Base-by-base conservation (phyloP, 441 rosid species). In the Populus hybrid region DNA sequence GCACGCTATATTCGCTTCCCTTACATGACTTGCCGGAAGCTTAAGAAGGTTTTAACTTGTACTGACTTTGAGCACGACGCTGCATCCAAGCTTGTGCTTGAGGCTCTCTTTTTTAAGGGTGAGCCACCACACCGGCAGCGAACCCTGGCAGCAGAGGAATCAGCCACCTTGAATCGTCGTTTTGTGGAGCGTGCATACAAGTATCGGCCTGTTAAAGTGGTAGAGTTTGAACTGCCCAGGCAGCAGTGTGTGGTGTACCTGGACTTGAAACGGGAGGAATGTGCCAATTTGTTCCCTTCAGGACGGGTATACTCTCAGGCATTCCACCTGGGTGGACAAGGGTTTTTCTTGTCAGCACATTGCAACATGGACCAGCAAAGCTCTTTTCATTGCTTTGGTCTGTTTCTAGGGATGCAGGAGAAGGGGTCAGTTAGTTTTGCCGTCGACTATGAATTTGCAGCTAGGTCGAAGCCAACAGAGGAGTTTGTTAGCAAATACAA, bases 61-160 rank as follows among this genome's bases (percentile, higher is more conserved):
- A 82, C 72, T 8, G 97, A 94, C 77, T 90, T 92, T 74, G 86
- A 82, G 64, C 90, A 86, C 50, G 88, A 86, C 7, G 80, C 84
- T 61, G 86, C 92, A 57, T 83, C 87, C 4, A 84, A 86, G 81
- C 87, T 94, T 24, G 96, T 94, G 73, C 85, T 89, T 6, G 93
- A 90, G 82, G 95, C 98, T 68, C 90, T 94, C 5, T 90, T 87
- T 76, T 90, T 89, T 89, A 92, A 92, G 85, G 89, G 92, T 2
- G 93, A 90, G 84, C 85, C 92, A 12, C 85, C 91, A 12, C 86
- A 85, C 64, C 74, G 87, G 28, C 93, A 85, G 69, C 80, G 90
- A 61, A 54, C 76, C 73, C 78, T 88, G 70, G 89, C 89, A 2
- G 82, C 89, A 9, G 86, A 87, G 69, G 90, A 86, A 76, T 75